Evolutionary conservation across 1,284 basidiomycete genomes (phyloP).

Genomic region (Ustilago vetiveriae): DNA sequence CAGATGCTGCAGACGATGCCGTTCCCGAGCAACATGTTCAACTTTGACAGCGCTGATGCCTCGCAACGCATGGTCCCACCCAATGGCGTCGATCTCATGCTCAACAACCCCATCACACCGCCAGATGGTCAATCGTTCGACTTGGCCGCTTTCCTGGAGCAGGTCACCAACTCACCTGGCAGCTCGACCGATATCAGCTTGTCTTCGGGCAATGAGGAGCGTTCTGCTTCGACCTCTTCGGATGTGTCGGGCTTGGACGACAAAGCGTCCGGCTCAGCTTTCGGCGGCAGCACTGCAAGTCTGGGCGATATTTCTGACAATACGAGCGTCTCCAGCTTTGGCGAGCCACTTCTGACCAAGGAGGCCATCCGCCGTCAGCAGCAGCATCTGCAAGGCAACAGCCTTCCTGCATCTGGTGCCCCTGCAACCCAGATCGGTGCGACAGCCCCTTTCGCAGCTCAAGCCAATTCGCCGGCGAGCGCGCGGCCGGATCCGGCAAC

Average conservation of each 20-base stretch:
- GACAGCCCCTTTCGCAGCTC: slow-evolving; percentile 11
- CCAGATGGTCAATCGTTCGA: slow-evolving; percentile 51
- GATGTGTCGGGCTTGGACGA: slow-evolving; percentile 35
- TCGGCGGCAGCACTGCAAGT: slow-evolving; percentile 17
- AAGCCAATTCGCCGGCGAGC: slow-evolving; percentile 15
- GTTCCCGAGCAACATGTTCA: slow-evolving; percentile 34
- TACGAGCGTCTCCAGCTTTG: slow-evolving; percentile 37
- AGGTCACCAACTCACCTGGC: slow-evolving; percentile 49
- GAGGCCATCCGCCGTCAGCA: slow-evolving; percentile 38
- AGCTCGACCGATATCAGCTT: slow-evolving; percentile 42
- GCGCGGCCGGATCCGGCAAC: slow-evolving; percentile 17
- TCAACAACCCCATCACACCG: slow-evolving; percentile 45
- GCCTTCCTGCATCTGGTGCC: background rate
- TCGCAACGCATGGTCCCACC: slow-evolving; percentile 35
- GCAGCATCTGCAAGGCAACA: slow-evolving; percentile 24
- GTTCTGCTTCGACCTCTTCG: slow-evolving; percentile 27
- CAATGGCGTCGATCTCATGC: slow-evolving; percentile 43
- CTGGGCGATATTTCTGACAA: slow-evolving; percentile 30
- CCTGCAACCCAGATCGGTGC: background rate
- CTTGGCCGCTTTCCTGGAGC: slow-evolving; percentile 49
- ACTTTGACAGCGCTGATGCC: slow-evolving; percentile 14
- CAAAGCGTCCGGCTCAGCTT: slow-evolving; percentile 16
- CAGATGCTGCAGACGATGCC: slow-evolving; percentile 30
- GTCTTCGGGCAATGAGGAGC: slow-evolving; percentile 30
- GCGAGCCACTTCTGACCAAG: slow-evolving; percentile 32